These are phyloP conservation scores for Picea sitchensis DNA, from an alignment of 75 land plant genomes.

Conservation along the genomic window DNA sequence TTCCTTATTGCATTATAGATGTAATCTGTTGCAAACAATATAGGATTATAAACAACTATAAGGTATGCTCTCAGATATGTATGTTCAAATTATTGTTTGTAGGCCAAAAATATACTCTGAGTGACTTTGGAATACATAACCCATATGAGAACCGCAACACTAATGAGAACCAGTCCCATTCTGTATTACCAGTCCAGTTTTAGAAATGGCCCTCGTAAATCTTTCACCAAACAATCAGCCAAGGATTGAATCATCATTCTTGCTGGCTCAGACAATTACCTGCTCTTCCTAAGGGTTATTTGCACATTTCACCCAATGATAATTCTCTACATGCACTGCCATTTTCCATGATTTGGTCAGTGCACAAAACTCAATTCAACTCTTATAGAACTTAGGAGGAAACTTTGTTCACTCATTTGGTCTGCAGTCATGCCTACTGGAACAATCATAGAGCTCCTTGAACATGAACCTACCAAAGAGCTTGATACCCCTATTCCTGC, in stretches of 20 bases:
- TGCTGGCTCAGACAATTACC: too few species aligned
- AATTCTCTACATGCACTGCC: too few species aligned
- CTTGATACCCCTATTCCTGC: not conserved
- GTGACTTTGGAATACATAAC: slow-evolving; percentile 61
- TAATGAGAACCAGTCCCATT: slow-evolving; percentile 38
- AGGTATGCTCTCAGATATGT: slow-evolving; percentile 89
- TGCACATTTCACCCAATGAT: too few species aligned
- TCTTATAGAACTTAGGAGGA: slow-evolving; percentile 2
- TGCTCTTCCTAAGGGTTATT: too few species aligned
- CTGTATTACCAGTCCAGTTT: slow-evolving; percentile 24
- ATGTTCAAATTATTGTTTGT: slow-evolving; percentile 85
- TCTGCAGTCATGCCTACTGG: not conserved
- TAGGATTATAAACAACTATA: slow-evolving; percentile 83
- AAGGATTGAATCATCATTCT: too few species aligned
- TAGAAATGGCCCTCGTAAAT: too few species aligned
- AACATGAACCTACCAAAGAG: not conserved
- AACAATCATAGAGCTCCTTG: not conserved
- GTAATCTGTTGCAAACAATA: slow-evolving; percentile 65
- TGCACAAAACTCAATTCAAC: not conserved
- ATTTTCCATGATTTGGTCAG: too few species aligned
- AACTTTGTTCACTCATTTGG: slow-evolving; percentile 3
- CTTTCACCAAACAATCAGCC: too few species aligned
- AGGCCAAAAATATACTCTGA: slow-evolving; percentile 74
- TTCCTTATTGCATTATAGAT: slow-evolving; percentile 36
- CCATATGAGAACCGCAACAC: slow-evolving; percentile 46